Evolutionary conservation across 768 basidiomycete species (phyloP), one percentile per base, ranked within the genome.

Genomic region (Tricholomella constricta): DNA sequence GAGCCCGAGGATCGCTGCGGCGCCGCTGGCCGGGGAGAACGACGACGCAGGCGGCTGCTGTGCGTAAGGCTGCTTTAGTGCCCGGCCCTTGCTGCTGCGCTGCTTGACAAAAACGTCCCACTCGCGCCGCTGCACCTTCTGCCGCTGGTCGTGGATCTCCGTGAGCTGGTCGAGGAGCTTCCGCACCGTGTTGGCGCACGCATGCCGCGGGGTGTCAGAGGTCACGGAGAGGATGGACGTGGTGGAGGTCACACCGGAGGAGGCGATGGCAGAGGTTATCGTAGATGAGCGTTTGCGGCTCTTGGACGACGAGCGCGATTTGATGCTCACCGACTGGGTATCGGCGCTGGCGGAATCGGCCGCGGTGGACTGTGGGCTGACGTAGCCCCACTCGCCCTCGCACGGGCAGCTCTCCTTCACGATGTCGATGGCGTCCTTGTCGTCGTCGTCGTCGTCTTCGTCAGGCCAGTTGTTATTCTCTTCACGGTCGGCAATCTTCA

Each of bases 31-130:
- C 9, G 68, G 59, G 11, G 63, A 60, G 8, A 62, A 61, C 6
- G 69, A 62, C n/a, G 69, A 32, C 9, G 31, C 3, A 32, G 9
- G 52, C 12, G 71, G 51, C 5, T 59, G 22, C 17, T 53, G 49
- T 8, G 59, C 56, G 38, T 65, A 67, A 2, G 62, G 60, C 51
- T 76, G 60, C 51, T 76, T 73, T 10, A 66, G 57, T 19, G 71
- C 60, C 60, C 71, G 74, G 43, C 71, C 73, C 58, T 79, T 82
- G 59, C 69, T 82, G 44, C 88, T 82, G 45, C 88, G 74, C 59
- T 88, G 82, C 56, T 81, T 85, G 15, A 98, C 82, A 65, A 95
- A 98, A 0, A 75, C 80, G 55, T 96, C 93, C 96, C 97, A 98
- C 50, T 89, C 91, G 55, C 83, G 83, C 49, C 86, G 76, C 57